These are phyloP conservation scores for Amanita thiersii DNA, from an alignment of 768 basidiomycete genomes.

Conservation along the genomic window DNA sequence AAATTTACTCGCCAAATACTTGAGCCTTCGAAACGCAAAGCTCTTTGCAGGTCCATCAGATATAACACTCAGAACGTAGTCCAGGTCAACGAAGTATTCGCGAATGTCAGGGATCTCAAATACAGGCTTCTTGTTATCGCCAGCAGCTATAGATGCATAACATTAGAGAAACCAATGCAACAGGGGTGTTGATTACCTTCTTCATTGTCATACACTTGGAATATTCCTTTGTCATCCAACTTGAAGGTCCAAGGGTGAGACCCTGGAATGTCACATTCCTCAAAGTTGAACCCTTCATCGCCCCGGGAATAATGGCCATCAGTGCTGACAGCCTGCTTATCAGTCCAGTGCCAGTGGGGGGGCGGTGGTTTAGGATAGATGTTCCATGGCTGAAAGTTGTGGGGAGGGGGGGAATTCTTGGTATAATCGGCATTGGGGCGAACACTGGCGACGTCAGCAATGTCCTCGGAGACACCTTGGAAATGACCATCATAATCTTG, in stretches of 20 bases:
- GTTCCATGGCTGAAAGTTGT: slow-evolving; percentile 54
- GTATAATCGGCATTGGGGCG: slow-evolving; percentile 47
- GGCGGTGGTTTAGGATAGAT: slow-evolving; percentile 92
- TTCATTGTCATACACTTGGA: slow-evolving; percentile 61
- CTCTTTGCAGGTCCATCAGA: slow-evolving; percentile 95
- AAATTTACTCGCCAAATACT: slow-evolving; percentile 90
- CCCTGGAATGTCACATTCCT: slow-evolving; percentile 68
- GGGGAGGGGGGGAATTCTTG: slow-evolving; percentile 16
- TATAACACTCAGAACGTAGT: slow-evolving; percentile 84
- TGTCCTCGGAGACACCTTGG: slow-evolving; percentile 52
- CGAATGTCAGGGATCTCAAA: slow-evolving; percentile 79
- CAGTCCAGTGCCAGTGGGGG: slow-evolving; percentile 91
- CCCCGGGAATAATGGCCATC: slow-evolving; percentile 21
- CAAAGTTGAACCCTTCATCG: slow-evolving; percentile 56
- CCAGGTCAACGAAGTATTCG: slow-evolving; percentile 95
- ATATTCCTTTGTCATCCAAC: slow-evolving; percentile 87
- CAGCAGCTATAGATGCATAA: slow-evolving; percentile 14
- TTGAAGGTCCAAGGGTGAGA: slow-evolving; percentile 54
- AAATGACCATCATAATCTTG: slow-evolving; percentile 82
- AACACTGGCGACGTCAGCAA: slow-evolving; percentile 59
- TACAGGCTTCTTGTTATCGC: slow-evolving; percentile 41
- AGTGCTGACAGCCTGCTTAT: slow-evolving; percentile 37
- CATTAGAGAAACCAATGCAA: not conserved
- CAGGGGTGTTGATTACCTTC: slow-evolving; percentile 19
- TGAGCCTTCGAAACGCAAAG: slow-evolving; percentile 86